Evolutionary conservation across 2,329 filamentous ascomycete species (phyloP).

Genomic region (Neofusicoccum cordaticola): DNA sequence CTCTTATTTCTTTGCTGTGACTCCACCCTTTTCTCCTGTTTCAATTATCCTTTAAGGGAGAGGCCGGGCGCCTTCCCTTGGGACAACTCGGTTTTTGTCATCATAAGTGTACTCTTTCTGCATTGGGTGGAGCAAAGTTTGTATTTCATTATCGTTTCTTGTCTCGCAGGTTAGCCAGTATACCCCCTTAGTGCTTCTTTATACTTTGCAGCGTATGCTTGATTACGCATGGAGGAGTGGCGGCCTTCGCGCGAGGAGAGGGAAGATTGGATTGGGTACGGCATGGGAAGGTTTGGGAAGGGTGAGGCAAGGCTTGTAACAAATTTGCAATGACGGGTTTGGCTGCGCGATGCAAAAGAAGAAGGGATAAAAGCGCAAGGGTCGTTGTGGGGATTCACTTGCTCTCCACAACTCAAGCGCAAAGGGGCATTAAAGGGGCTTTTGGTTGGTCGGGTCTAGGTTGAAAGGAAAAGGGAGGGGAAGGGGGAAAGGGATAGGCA

Average conservation of each 20-base stretch:
- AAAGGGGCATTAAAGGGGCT: background rate
- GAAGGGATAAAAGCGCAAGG: background rate
- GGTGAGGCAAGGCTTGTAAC: background rate
- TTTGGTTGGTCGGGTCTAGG: background rate
- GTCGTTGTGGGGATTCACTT: background rate
- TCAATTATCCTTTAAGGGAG: background rate
- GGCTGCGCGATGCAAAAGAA: background rate
- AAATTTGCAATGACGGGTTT: slow-evolving; percentile 1
- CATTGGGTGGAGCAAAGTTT: slow-evolving; percentile 11
- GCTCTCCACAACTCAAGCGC: background rate
- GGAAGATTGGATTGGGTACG: background rate
- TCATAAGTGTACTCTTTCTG: slow-evolving; percentile 7
- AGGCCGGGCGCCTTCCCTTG: background rate
- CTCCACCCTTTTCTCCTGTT: background rate
- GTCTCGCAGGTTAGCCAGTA: slow-evolving; percentile 14
- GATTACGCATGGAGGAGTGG: slow-evolving; percentile 4
- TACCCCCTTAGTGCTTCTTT: slow-evolving; percentile 13
- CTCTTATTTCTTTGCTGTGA: background rate
- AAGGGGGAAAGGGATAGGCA: background rate
- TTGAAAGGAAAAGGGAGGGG: background rate
- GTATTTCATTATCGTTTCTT: background rate
- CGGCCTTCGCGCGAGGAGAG: background rate
- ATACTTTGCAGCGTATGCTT: slow-evolving; percentile 12
- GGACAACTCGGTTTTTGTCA: slow-evolving; percentile 7
- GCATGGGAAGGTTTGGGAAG: background rate